Evolutionary conservation across 176 grass and related monocot genomes (phyloP).

Genomic region (Triticum aestivum): DNA sequence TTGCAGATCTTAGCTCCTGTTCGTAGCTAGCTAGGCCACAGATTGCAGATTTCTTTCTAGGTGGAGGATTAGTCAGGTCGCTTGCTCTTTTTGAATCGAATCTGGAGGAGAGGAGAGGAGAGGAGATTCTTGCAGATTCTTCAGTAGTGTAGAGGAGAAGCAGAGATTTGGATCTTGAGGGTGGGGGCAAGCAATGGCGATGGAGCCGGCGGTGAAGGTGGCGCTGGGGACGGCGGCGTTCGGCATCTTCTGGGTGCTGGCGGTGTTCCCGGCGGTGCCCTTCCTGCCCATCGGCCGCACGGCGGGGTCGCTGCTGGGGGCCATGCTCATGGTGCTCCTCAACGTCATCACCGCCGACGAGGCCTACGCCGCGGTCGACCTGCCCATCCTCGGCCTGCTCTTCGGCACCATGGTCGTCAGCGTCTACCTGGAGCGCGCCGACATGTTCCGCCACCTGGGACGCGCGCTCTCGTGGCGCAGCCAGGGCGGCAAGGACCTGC

Average conservation of each 20-base stretch:
- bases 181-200: constrained; percentile 36
- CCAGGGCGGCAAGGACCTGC: constrained; percentile 76
- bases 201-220: constrained; percentile 66
- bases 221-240: constrained; percentile 65
- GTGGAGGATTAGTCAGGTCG: not conserved
- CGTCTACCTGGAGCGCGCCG: constrained; percentile 87
- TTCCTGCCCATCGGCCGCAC: constrained; percentile 85
- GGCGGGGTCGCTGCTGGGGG: constrained; percentile 80
- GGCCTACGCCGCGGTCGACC: constrained; percentile 83
- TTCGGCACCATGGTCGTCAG: constrained; percentile 97
- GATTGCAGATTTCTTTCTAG: not conserved
- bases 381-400: constrained; percentile 85
- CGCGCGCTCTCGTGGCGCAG: constrained; percentile 66
- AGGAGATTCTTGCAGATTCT: not conserved
- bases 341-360: constrained; percentile 73
- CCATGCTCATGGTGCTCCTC: constrained; percentile 90
- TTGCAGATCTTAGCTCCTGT: not conserved
- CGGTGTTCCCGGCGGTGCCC: constrained; percentile 91
- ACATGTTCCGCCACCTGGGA: constrained; percentile 87
- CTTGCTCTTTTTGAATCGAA: not conserved
- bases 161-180: not conserved
- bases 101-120: not conserved
- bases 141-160: not conserved
- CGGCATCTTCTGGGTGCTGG: constrained; percentile 87
- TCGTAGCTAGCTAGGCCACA: not conserved